These are phyloP conservation scores for Podospora pseudocomata DNA, from an alignment of 495 filamentous ascomycete genomes.

Conservation along the genomic window DNA sequence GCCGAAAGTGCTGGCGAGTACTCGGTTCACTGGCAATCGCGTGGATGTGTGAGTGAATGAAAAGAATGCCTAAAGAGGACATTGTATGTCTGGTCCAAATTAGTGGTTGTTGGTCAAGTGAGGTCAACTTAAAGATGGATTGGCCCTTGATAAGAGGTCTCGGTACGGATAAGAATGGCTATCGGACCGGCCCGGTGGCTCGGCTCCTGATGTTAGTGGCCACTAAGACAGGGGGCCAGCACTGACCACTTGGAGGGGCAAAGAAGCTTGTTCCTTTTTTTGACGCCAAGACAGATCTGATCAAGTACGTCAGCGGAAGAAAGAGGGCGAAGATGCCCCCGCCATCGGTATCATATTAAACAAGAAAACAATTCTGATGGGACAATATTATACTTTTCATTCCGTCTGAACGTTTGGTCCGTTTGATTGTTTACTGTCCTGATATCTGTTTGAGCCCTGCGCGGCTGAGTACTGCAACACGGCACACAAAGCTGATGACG, in stretches of 20 bases:
- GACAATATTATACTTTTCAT: too few relatives aligned
- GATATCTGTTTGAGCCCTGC: not conserved
- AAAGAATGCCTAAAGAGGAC: not conserved
- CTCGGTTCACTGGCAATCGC: too few relatives aligned
- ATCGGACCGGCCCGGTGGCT: not conserved
- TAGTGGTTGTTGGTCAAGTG: not conserved
- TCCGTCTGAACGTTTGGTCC: not conserved
- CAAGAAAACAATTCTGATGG: not conserved
- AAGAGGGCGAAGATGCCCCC: not conserved
- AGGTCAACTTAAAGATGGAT: not conserved
- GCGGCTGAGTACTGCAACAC: not conserved
- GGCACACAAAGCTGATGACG: not conserved
- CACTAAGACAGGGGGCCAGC: not conserved
- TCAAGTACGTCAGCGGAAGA: conserved; percentile 8
- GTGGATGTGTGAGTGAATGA: too few relatives aligned
- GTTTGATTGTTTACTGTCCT: not conserved
- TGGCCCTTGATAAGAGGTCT: not conserved
- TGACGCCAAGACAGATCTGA: not conserved
- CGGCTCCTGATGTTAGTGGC: not conserved
- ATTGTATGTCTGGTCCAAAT: not conserved
- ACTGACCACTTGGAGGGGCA: not conserved
- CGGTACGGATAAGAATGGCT: not conserved
- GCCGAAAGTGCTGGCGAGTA: too few relatives aligned
- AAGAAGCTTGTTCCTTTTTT: conserved; percentile 3
- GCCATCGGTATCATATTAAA: not conserved